Evolutionary conservation across 129 eudicot genomes (phyloP).

Genomic region (Helichrysum umbraculigerum): DNA sequence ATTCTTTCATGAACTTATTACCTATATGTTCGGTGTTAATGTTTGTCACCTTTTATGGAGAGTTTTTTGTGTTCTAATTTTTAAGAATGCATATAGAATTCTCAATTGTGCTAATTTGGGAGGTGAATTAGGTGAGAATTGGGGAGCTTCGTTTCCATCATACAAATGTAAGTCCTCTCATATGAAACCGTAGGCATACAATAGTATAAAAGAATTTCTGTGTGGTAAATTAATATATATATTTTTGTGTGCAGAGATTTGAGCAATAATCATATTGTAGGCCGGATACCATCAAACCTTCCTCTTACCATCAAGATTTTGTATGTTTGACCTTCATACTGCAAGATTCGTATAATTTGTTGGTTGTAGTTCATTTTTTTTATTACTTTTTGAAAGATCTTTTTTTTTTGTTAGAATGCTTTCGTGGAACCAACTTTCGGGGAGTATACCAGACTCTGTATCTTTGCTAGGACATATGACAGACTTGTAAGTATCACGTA

Average conservation of each 20-base stretch:
- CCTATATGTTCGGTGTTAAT: neutral
- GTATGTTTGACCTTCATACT: slow-evolving; percentile 49
- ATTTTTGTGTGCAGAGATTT: slow-evolving; percentile 54
- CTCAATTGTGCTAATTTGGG: slow-evolving; percentile 79
- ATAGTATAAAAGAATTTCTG: neutral
- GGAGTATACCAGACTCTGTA: slow-evolving; percentile 66
- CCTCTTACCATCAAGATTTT: slow-evolving; percentile 70
- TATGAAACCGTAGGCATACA: neutral
- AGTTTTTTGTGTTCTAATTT: slow-evolving; percentile 15
- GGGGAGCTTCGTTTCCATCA: slow-evolving; percentile 73
- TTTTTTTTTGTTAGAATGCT: slow-evolving; percentile 47
- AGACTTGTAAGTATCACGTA: slow-evolving; percentile 63
- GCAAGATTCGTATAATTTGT: neutral
- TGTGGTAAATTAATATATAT: neutral
- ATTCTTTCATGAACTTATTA: slow-evolving; percentile 1
- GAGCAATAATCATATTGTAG: slow-evolving; percentile 89
- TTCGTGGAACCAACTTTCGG: slow-evolving; percentile 67
- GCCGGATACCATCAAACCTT: slow-evolving; percentile 67
- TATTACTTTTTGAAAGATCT: neutral
- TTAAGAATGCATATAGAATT: slow-evolving; percentile 47
- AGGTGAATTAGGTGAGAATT: slow-evolving; percentile 64
- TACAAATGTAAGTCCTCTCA: slow-evolving; percentile 65
- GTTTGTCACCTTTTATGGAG: neutral
- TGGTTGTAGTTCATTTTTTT: neutral
- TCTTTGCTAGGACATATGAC: slow-evolving; percentile 77